Base-by-base conservation (phyloP, 331 rosid species). In the Quercus lobata region DNA sequence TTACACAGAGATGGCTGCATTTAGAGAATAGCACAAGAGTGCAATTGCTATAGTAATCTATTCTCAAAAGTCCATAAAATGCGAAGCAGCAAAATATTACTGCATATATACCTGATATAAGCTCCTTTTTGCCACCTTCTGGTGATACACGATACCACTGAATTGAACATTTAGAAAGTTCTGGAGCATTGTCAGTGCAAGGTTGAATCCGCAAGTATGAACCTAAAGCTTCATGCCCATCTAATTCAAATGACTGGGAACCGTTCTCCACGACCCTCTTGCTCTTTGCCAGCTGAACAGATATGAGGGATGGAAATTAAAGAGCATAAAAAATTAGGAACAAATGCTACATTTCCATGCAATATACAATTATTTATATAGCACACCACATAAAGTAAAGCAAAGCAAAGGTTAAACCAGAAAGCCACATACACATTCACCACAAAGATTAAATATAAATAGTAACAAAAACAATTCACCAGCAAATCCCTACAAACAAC, bases 201-300 rank as follows among this genome's bases (percentile, higher is more conserved):
- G 97, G 82, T 66, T 87, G 89, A 86, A 94, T 89, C 63, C 75
- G 78, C 80, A 94, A 86, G 89, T 78, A 94, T 69, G 98, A 94
- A 79, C 97, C 97, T 81, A 94, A 86, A n/a, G 81, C 83, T 83
- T 94, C 98, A 57, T 85, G 56, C 72, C 98, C 98, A 78, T 92
- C 98, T 79, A 94, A 71, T 72, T 90, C 94, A 76, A 82, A 94
- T 32, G 84, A 79, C 74, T 80, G 82, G 73, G 81, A 81, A 74
- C 56, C 82, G 63, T 85, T 82, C 69, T 86, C 97, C 84, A 84
- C 72, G 62, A 87, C 91, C 62, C 81, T 87, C 91, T 89, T 90
- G 68, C 88, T 86, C 71, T 88, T 84, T 82, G 90, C 83, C 76
- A 94, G 73, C 98, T 94, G 90, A 52, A 86, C 72, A 54, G 46